These are phyloP conservation scores for Colletotrichum sidae DNA, from an alignment of 2,329 filamentous ascomycete genomes.

Conservation along the genomic window DNA sequence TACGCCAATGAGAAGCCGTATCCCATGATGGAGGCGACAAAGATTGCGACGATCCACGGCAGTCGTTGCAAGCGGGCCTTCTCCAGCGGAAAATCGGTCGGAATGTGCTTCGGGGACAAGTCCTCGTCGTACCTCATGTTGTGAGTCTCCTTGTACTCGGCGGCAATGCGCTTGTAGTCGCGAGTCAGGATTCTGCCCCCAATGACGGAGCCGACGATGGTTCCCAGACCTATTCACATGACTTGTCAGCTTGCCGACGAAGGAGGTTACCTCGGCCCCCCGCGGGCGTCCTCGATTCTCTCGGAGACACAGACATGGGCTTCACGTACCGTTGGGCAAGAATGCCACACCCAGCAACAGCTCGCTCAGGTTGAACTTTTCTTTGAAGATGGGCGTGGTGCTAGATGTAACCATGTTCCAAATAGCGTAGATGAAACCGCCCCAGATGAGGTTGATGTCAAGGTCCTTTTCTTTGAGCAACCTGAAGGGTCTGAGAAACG, in stretches of 20 bases:
- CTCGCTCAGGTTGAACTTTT: conserved; percentile 41
- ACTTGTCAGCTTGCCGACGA: conserved; percentile 4
- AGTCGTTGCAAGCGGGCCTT: conserved; percentile 52
- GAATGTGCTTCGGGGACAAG: conserved; percentile 43
- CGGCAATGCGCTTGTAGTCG: conserved; percentile 40
- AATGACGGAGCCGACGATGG: conserved; percentile 53
- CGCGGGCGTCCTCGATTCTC: not conserved
- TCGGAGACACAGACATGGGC: not conserved
- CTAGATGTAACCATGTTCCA: conserved; percentile 61
- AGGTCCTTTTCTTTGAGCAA: conserved; percentile 57
- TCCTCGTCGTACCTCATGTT: conserved; percentile 40
- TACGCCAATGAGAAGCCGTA: conserved; percentile 50
- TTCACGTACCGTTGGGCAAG: conserved; percentile 42
- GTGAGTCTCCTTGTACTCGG: conserved; percentile 41
- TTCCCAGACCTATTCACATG: conserved; percentile 45
- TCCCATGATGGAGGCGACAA: conserved; percentile 48
- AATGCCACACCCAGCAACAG: conserved; percentile 43
- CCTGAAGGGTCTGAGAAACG: conserved; percentile 50
- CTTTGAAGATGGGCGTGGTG: conserved; percentile 51
- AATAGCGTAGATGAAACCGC: conserved; percentile 49
- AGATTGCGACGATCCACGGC: conserved; percentile 48
- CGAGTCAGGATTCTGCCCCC: conserved; percentile 56
- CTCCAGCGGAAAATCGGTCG: conserved; percentile 56
- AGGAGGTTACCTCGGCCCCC: not conserved
- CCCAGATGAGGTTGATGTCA: conserved; percentile 54